phyloP scores from a whole-genome alignment of 495 filamentous ascomycete species.

The Thozetella sp. region DNA sequence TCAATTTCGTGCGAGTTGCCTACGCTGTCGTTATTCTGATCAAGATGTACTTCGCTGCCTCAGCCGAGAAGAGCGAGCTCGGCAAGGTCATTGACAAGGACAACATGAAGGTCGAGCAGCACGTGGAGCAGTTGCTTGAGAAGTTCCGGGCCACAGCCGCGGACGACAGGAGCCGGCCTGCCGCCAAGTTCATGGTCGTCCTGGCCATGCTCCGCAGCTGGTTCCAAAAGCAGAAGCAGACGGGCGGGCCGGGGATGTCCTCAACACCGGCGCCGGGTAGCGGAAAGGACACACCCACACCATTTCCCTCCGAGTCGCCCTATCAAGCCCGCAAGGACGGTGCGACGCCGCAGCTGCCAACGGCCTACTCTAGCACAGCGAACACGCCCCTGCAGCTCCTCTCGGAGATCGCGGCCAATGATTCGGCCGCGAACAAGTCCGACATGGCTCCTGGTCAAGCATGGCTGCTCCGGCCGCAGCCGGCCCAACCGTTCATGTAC shows the following conservation, averaged over 20 bases:
- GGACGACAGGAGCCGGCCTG: conserved; percentile 66
- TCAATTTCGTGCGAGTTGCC: conserved; percentile 75
- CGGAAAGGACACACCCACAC: neutral
- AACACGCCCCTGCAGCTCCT: conserved; percentile 66
- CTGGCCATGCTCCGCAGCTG: conserved; percentile 72
- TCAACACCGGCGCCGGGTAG: neutral
- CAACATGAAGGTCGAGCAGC: conserved; percentile 73
- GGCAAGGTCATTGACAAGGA: conserved; percentile 76
- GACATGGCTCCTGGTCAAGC: conserved; percentile 3
- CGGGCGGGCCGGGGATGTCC: neutral
- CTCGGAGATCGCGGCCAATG: conserved; percentile 67
- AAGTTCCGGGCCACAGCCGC: conserved; percentile 67
- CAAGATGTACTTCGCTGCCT: conserved; percentile 82
- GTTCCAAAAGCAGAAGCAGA: conserved; percentile 56
- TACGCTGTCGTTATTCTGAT: conserved; percentile 83
- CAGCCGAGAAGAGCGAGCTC: conserved; percentile 65
- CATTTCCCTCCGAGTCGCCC: conserved; percentile 6
- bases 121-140: conserved; percentile 67
- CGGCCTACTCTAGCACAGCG: conserved; percentile 26
- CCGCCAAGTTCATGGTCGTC: conserved; percentile 77
- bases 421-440: conserved; percentile 33
- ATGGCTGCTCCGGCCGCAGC: conserved; percentile 6
- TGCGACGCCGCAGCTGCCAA: neutral
- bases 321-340: neutral
- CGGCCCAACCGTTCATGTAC: conserved; percentile 25